Percentiles rank a stretch among this genome's conserved stretches.
Conservation (phyloP, 495 filamentous ascomycete species). For the Tuber magnatum region DNA sequence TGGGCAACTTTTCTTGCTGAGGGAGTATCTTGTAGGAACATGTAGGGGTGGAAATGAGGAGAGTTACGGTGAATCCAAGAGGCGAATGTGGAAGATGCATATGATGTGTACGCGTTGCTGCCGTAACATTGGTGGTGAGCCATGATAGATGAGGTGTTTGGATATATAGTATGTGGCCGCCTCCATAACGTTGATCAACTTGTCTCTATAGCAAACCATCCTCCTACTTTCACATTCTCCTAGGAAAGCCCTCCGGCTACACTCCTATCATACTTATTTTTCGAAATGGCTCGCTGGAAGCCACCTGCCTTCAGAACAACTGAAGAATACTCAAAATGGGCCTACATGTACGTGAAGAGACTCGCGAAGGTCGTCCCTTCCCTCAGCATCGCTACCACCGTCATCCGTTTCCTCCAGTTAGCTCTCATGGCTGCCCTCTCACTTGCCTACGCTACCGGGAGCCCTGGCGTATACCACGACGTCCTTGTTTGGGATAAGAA, state of each 20-base stretch:
- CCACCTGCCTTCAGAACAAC: background rate
- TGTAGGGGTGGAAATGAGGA: background rate
- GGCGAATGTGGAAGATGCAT: background rate
- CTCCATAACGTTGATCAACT: background rate
- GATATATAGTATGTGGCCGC: background rate
- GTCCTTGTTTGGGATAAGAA: conserved; percentile 28
- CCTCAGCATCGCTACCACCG: background rate
- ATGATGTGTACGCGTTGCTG: background rate
- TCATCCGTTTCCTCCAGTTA: background rate
- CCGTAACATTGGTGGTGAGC: background rate
- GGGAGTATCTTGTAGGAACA: background rate
- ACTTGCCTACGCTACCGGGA: conserved; percentile 16
- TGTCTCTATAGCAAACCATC: background rate
- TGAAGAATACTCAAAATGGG: background rate
- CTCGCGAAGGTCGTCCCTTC: background rate
- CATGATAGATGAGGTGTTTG: background rate
- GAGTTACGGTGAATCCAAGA: background rate
- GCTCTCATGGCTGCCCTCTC: background rate
- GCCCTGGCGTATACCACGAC: conserved; percentile 28
- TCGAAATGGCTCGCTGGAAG: background rate
- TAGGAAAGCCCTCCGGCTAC: background rate
- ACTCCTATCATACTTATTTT: background rate
- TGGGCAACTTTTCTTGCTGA: background rate
- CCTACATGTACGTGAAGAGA: background rate
- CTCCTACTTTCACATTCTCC: background rate